Conservation (phyloP, 306 rosid species). For the Quercus alba region DNA sequence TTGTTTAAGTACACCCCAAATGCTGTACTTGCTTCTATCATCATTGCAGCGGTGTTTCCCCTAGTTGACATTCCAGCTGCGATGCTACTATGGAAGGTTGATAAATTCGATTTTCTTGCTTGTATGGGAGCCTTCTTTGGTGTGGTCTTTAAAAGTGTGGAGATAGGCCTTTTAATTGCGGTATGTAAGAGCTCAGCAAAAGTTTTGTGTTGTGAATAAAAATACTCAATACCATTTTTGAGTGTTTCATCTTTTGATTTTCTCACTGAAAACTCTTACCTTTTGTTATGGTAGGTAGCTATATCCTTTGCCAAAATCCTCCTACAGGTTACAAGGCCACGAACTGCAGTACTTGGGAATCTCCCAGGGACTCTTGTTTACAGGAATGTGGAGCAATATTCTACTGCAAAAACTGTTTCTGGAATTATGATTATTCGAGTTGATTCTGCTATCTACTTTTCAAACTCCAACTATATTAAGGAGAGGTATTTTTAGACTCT, state of each 20-base stretch:
- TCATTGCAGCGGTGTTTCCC: conserved; percentile 54
- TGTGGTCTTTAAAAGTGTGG: conserved; percentile 70
- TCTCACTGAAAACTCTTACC: not conserved
- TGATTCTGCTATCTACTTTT: conserved; percentile 87
- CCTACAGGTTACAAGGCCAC: conserved; percentile 80
- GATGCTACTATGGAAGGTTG: conserved; percentile 68
- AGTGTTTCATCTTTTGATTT: conserved; percentile 1
- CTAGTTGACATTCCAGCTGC: conserved; percentile 54
- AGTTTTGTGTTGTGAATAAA: not conserved
- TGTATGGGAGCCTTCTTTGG: conserved; percentile 96
- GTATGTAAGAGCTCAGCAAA: conserved; percentile 14
- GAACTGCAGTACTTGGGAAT: conserved; percentile 69
- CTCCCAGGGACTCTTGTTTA: conserved; percentile 55
- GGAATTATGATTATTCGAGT: conserved; percentile 67
- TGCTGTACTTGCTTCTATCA: conserved; percentile 81
- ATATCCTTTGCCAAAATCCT: conserved; percentile 73
- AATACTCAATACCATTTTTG: not conserved
- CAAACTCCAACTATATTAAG: conserved; percentile 76
- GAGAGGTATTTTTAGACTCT: conserved; percentile 49
- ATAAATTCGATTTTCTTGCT: conserved; percentile 76
- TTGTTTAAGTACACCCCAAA: conserved; percentile 83
- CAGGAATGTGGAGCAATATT: conserved; percentile 69
- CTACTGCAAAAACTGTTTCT: conserved; percentile 49
- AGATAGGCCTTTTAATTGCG: conserved; percentile 77
- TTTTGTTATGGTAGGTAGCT: conserved; percentile 41